phyloP scores from a whole-genome alignment of 306 rosid species.

The Argentina anserina region DNA sequence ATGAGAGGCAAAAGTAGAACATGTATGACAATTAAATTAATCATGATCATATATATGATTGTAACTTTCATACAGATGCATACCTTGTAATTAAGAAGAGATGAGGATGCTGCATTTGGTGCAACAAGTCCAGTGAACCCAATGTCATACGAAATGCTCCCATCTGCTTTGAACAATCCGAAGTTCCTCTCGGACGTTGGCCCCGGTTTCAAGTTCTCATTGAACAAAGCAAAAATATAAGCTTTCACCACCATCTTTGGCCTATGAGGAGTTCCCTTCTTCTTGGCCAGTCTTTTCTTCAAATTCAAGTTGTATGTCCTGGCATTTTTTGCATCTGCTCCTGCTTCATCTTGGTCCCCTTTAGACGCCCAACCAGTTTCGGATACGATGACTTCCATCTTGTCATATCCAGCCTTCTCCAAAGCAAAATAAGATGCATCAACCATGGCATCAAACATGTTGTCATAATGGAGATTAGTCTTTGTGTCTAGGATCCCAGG shows the following conservation, averaged over 20 bases:
- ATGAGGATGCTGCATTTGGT: constrained; percentile 59
- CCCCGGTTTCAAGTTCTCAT: constrained; percentile 84
- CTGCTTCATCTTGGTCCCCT: constrained; percentile 72
- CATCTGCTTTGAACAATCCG: constrained; percentile 87
- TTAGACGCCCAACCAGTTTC: constrained; percentile 95
- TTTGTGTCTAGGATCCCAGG: constrained; percentile 69
- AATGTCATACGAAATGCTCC: constrained; percentile 79
- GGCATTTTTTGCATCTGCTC: constrained; percentile 56
- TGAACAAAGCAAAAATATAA: constrained; percentile 82
- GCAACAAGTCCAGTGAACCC: constrained; percentile 76
- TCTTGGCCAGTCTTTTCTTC: constrained; percentile 55
- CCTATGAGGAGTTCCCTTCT: constrained; percentile 84
- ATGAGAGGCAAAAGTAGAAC: background rate
- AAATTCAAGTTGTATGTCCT: constrained; percentile 60
- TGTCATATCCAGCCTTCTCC: constrained; percentile 66
- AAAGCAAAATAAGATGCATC: constrained; percentile 86
- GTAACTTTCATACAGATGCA: background rate
- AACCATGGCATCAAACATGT: constrained; percentile 80
- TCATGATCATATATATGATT: background rate
- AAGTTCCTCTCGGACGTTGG: constrained; percentile 92
- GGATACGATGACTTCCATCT: constrained; percentile 74
- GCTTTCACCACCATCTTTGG: constrained; percentile 63
- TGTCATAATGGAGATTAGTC: constrained; percentile 70
- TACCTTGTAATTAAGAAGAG: constrained; percentile 70
- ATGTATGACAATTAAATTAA: background rate